These are phyloP conservation scores for Bimuria novae-zelandiae DNA, from an alignment of 2,329 filamentous ascomycete species.

Conservation along the genomic window DNA sequence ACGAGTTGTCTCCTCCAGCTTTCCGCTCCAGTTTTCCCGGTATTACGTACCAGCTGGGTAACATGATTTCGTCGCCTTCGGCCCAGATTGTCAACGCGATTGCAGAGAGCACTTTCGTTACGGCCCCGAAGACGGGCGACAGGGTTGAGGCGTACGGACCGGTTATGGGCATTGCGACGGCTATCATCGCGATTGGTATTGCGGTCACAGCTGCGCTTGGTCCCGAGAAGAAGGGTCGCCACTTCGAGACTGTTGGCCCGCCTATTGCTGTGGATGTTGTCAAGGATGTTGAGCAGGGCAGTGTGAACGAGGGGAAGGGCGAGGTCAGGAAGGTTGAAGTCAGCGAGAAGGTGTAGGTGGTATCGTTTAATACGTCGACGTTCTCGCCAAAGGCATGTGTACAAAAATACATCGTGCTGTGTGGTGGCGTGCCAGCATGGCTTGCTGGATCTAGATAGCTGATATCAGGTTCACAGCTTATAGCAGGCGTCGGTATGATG, in stretches of 20 bases:
- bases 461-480: too few species aligned
- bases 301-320: conserved; percentile 35
- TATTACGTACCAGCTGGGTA: conserved; percentile 74
- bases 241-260: conserved; percentile 66
- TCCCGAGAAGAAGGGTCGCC: conserved; percentile 72
- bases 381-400: too few species aligned
- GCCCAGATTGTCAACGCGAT: conserved; percentile 80
- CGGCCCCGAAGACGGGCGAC: conserved; percentile 56
- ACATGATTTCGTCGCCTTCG: conserved; percentile 73
- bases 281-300: conserved; percentile 42
- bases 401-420: too few species aligned
- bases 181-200: conserved; percentile 75
- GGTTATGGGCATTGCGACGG: conserved; percentile 75
- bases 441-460: too few species aligned
- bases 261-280: conserved; percentile 49
- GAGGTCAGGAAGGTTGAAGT: conserved; percentile 26
- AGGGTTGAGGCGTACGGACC: conserved; percentile 72
- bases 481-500: too few species aligned
- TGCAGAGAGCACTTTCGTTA: conserved; percentile 61
- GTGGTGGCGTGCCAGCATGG: too few species aligned
- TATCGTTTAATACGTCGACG: neutral
- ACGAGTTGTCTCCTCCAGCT: conserved; percentile 71
- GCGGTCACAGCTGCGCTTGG: conserved; percentile 69
- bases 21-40: conserved; percentile 74
- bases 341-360: conserved; percentile 1